Evolutionary conservation across 2,329 filamentous ascomycete species (phyloP).

Genomic region (Metarhizium guizhouense): DNA sequence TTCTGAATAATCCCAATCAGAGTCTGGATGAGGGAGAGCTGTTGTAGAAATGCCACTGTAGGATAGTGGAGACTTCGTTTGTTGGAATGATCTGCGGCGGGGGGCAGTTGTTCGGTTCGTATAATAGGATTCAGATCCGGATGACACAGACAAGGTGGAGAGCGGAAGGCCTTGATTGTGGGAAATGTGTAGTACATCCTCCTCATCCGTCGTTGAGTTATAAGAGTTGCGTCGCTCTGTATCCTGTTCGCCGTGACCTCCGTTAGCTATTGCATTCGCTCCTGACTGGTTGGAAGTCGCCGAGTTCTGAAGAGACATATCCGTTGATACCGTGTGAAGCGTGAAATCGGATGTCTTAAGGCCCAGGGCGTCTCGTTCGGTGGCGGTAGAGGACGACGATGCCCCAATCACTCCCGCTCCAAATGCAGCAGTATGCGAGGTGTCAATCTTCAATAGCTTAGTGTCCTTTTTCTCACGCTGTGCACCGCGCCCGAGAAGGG

Average conservation of each 20-base stretch:
- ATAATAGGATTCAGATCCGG: slow-evolving; percentile 58
- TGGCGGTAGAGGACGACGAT: slow-evolving; percentile 12
- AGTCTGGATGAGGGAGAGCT: slow-evolving; percentile 36
- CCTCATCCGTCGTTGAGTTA: slow-evolving; percentile 65
- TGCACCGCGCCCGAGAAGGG: slow-evolving; percentile 66
- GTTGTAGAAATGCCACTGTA: slow-evolving; percentile 43
- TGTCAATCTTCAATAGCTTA: slow-evolving; percentile 35
- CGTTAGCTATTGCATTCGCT: slow-evolving; percentile 8
- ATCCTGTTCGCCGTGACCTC: slow-evolving; percentile 12
- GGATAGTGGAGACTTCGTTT: slow-evolving; percentile 52
- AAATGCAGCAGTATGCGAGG: slow-evolving; percentile 19
- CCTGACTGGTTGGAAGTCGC: slow-evolving; percentile 10
- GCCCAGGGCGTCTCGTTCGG: slow-evolving; percentile 29
- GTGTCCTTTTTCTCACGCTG: slow-evolving; percentile 50
- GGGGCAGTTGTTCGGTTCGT: slow-evolving; percentile 29
- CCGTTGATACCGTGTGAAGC: slow-evolving; percentile 37
- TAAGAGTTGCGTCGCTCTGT: slow-evolving; percentile 33
- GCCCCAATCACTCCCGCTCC: slow-evolving; percentile 11
- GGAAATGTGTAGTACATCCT: slow-evolving; percentile 62
- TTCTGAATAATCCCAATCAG: slow-evolving; percentile 82
- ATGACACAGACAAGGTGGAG: slow-evolving; percentile 37
- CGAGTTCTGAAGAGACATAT: slow-evolving; percentile 25
- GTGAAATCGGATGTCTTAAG: slow-evolving; percentile 38
- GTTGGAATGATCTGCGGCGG: slow-evolving; percentile 39
- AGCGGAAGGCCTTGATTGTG: slow-evolving; percentile 34